These are phyloP conservation scores for Aspergillus quadrilineatus DNA, from an alignment of 2,329 filamentous ascomycete species.

Conservation along the genomic window DNA sequence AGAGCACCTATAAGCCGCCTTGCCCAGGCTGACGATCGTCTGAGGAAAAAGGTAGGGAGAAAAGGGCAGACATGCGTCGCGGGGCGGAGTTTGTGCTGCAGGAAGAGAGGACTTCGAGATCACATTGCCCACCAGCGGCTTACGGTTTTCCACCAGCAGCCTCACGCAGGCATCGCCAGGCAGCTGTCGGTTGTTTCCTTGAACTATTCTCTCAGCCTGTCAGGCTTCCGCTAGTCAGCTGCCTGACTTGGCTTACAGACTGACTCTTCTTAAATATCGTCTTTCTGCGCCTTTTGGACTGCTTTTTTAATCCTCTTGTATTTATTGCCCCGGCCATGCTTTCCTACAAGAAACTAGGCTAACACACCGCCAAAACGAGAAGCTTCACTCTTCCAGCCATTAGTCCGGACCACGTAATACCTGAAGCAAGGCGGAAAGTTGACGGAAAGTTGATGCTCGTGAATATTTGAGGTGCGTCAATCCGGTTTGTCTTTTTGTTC, in stretches of 20 bases:
- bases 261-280: not conserved
- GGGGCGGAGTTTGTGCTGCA: not conserved
- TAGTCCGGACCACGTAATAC: not conserved
- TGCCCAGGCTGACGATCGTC: conserved; percentile 3
- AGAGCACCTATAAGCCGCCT: not conserved
- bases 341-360: not conserved
- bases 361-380: conserved; percentile 12
- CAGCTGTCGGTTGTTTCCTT: not conserved
- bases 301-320: not conserved
- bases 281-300: not conserved
- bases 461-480: conserved; percentile 3
- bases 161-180: conserved; percentile 5
- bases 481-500: not conserved
- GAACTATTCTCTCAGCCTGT: not conserved
- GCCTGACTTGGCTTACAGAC: not conserved
- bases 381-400: conserved; percentile 7
- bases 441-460: conserved; percentile 2
- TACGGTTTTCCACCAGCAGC: not conserved
- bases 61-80: not conserved
- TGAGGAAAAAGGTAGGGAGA: not conserved
- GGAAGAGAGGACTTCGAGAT: not conserved
- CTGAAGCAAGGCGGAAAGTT: conserved; percentile 13
- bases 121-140: not conserved
- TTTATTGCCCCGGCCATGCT: not conserved
- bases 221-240: not conserved